Base-by-base conservation (phyloP, 192 early-diverging fungal genomes). In the Rhizophagus prolifer region DNA sequence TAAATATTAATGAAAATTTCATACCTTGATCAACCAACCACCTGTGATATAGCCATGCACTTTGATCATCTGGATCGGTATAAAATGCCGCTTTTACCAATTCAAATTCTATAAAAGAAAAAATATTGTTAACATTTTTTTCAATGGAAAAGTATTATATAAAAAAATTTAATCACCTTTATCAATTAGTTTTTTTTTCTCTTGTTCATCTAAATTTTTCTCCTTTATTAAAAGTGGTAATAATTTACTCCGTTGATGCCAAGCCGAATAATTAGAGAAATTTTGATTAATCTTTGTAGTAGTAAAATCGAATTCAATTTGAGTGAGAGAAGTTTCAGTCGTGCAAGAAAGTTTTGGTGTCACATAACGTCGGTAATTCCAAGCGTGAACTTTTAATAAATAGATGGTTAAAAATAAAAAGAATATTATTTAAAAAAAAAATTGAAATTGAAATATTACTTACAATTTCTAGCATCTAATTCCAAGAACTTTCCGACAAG, bases 231-330 rank as follows among this genome's bases (percentile, higher is more conserved):
- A 78, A 41, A 80, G 72, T n/a, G 83, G 89, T 31, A 99, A 81
- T 16, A 96, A 76, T 78, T 94, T 97, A 70, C 90, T 92, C 69
- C 98, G 83, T 78, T 97, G 92, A 80, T 99, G 97, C 98, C 98
- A 99, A n/a, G 98, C 98, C 14, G 96, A 94, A 79, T 94, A 96
- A 85, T 99, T 99, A 25, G 94, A 95, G 81, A 96, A 98, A 82
- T 94, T 95, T 79, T 93, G 90, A 62, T 88, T 88, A 81, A 99
- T 97, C 82, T 99, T 97, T 60, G 82, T 85, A 1, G 90, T 93
- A 1, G 96, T 97, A 80, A 90, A 99, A 21, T 94, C 92, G 81
- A 96, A 94, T 83, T 99, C 97, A 23, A 76, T 76, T 30, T 82
- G 61, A 16, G 85, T 84, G 38, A 88, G 80, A 0, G 70, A 77